A percentile compares a stretch with the other conserved stretches of the same genome.
These are phyloP conservation scores for Sindora glabra DNA, from an alignment of 306 rosid genomes.

Conservation along the genomic window DNA sequence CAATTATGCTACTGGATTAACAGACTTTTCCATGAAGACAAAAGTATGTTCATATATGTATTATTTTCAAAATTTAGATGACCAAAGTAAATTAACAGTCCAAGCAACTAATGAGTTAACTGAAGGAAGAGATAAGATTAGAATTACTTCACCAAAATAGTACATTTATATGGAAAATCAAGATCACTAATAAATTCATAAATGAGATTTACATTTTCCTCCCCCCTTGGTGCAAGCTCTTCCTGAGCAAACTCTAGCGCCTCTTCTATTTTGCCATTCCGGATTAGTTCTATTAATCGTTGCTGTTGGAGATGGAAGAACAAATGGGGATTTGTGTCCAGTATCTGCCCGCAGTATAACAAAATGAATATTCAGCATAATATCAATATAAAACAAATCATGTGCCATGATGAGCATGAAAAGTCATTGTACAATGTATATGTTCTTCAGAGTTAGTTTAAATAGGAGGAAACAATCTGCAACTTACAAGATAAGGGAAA, in stretches of 20 bases:
- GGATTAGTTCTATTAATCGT: conserved; percentile 79
- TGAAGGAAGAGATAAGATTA: neutral
- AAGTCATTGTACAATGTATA: too few relatives aligned
- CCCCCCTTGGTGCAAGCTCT: conserved; percentile 96
- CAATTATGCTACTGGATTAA: conserved; percentile 7
- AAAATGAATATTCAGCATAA: neutral
- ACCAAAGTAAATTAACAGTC: too few relatives aligned
- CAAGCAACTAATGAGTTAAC: too few relatives aligned
- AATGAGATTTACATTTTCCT: conserved; percentile 68
- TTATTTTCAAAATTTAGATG: neutral
- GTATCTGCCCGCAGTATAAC: conserved; percentile 54
- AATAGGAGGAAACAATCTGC: too few relatives aligned
- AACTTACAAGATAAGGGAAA: too few relatives aligned
- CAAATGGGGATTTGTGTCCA: conserved; percentile 89
- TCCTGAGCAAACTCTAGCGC: conserved; percentile 96
- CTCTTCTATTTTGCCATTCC: conserved; percentile 85
- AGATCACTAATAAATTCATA: conserved; percentile 5
- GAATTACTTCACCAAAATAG: neutral
- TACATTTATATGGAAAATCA: neutral
- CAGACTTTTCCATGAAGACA: neutral
- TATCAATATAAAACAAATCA: too few relatives aligned
- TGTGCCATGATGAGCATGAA: too few relatives aligned
- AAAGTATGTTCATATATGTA: neutral
- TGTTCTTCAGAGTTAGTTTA: too few relatives aligned
- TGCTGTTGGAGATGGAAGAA: conserved; percentile 96